Conservation (phyloP, 2,329 filamentous ascomycete genomes). For the Microsporum canis region DNA sequence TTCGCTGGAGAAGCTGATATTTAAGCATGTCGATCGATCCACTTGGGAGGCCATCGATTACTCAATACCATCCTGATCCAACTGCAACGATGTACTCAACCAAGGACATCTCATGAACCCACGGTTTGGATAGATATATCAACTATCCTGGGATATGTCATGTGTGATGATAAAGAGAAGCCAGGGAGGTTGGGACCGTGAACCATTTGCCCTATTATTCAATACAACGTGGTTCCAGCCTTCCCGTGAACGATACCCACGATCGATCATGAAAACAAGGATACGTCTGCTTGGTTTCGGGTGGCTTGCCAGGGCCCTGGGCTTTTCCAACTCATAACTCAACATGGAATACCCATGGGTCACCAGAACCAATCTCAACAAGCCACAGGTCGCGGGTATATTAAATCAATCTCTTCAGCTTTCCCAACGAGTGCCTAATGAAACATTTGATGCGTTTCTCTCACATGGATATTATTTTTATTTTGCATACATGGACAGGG, state of each 20-base stretch:
- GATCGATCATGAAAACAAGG: too few species aligned
- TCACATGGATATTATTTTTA: background rate
- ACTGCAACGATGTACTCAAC: background rate
- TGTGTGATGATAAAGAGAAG: too few species aligned
- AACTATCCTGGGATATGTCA: too few species aligned
- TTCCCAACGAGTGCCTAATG: background rate
- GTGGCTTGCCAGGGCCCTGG: background rate
- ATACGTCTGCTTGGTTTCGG: background rate
- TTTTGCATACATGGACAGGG: background rate
- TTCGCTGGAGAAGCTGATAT: background rate
- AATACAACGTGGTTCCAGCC: too few species aligned
- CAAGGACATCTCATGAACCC: too few species aligned
- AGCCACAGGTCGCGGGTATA: background rate
- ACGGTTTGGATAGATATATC: too few species aligned
- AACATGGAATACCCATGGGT: background rate
- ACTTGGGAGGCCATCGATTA: background rate
- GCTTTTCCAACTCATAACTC: background rate
- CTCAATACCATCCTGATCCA: background rate
- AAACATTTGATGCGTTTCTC: background rate
- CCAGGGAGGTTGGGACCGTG: too few species aligned
- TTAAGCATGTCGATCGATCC: background rate
- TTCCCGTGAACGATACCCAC: too few species aligned
- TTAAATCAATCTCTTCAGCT: background rate
- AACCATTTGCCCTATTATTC: too few species aligned
- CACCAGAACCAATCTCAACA: background rate